phyloP scores from a whole-genome alignment of 2,329 filamentous ascomycete species.

The Venturia carpophila region DNA sequence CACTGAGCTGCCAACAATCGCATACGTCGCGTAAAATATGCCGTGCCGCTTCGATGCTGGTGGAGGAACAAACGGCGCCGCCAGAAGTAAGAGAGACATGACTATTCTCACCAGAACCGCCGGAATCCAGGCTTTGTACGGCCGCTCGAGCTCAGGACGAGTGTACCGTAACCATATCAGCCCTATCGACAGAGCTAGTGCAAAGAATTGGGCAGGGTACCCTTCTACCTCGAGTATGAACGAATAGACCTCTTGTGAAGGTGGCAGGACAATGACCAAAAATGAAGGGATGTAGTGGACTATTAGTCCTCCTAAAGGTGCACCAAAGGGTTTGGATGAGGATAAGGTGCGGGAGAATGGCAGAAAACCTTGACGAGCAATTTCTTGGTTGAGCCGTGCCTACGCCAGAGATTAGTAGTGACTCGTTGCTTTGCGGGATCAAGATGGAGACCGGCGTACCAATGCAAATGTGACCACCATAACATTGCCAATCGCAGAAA shows the following conservation, averaged over 20 bases:
- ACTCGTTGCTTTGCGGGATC: no score
- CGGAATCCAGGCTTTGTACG: conserved; percentile 37
- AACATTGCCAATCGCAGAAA: conserved; percentile 18
- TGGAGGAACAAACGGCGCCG: conserved; percentile 54
- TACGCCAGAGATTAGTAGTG: conserved; percentile 28
- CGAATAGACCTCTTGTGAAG: conserved; percentile 58
- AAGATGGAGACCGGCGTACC: no score
- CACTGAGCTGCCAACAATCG: conserved; percentile 45
- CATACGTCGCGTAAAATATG: conserved; percentile 47
- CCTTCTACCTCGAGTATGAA: conserved; percentile 68
- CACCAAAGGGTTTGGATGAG: conserved; percentile 58
- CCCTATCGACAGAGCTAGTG: conserved; percentile 49
- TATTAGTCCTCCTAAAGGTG: conserved; percentile 59
- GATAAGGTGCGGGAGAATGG: conserved; percentile 55
- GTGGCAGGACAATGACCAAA: conserved; percentile 57
- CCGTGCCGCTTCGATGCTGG: conserved; percentile 38
- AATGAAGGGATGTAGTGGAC: conserved; percentile 62
- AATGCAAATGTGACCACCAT: conserved; percentile 19
- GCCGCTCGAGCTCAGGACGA: conserved; percentile 52
- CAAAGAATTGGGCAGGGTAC: conserved; percentile 56
- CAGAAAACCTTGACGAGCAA: conserved; percentile 62
- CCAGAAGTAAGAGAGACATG: neutral
- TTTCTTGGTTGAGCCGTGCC: conserved; percentile 64
- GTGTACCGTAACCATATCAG: conserved; percentile 53
- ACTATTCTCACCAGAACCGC: conserved; percentile 15